These are phyloP conservation scores for Skeletonema grethae DNA, from an alignment of 108 stramenopile species.

Conservation along the genomic window DNA sequence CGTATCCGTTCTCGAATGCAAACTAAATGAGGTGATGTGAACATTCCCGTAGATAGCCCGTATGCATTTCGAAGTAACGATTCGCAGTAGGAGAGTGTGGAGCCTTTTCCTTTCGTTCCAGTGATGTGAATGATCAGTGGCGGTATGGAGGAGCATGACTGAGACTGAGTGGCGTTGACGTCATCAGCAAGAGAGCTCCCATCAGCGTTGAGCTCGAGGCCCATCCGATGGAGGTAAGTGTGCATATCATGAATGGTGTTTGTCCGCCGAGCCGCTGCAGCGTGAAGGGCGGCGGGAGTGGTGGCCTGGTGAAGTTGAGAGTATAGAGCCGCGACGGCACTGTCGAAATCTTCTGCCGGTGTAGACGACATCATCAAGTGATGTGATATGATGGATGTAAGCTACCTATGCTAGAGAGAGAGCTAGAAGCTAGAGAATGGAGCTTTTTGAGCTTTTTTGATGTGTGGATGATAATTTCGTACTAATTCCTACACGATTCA, in stretches of 20 bases:
- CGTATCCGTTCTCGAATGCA: conserved; percentile 88
- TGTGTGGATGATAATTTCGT: no score
- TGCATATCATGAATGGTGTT: conserved; percentile 70
- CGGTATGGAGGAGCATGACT: conserved; percentile 1
- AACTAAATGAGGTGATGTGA: conserved; percentile 93
- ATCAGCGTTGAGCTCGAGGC: conserved; percentile 16
- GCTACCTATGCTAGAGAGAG: no score
- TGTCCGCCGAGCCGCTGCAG: conserved; percentile 53
- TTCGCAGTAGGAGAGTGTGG: conserved; percentile 84
- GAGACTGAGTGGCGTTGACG: neutral
- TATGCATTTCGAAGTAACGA: conserved; percentile 58
- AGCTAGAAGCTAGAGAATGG: no score
- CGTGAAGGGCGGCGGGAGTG: conserved; percentile 49
- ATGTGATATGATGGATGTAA: no score
- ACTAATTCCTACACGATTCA: no score
- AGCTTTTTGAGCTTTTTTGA: no score
- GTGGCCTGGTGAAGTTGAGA: conserved; percentile 67
- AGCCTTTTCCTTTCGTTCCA: conserved; percentile 97
- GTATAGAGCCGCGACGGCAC: conserved; percentile 62
- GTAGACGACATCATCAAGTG: neutral
- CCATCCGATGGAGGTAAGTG: conserved; percentile 55
- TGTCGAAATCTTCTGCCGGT: conserved; percentile 42
- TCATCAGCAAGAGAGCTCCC: neutral
- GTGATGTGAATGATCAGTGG: conserved; percentile 82
- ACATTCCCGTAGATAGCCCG: conserved; percentile 76